phyloP scores from a whole-genome alignment of 805 yeast species.

The Yamadazyma tumulicola region DNA sequence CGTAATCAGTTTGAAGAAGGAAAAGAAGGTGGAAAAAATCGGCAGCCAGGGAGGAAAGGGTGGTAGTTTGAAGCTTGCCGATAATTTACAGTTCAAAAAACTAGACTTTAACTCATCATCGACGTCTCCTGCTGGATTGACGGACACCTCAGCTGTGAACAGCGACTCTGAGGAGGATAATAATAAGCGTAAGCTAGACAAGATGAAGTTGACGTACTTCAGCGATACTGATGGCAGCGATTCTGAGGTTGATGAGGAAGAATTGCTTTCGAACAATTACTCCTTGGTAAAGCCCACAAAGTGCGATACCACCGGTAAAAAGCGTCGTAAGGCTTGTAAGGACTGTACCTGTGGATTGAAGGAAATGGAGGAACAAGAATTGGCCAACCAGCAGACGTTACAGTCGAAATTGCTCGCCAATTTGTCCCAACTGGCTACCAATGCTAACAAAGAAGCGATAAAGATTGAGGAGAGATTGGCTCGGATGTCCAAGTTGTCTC shows the following conservation, averaged over 20 bases:
- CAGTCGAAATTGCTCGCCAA: constrained; percentile 43
- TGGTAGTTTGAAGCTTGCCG: not conserved
- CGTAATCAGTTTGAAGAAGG: constrained; percentile 31
- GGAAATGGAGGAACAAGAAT: constrained; percentile 76
- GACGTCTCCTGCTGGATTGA: constrained; percentile 28
- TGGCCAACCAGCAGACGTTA: constrained; percentile 35
- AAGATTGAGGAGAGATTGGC: constrained; percentile 50
- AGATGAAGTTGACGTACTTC: constrained; percentile 52
- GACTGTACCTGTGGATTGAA: constrained; percentile 97
- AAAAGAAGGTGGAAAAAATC: constrained; percentile 1
- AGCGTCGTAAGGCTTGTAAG: constrained; percentile 91
- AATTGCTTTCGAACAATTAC: constrained; percentile 25
- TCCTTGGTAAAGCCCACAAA: constrained; percentile 55
- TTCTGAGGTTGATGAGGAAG: constrained; percentile 33
- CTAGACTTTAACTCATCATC: too few relatives aligned
- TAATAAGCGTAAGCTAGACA: constrained; percentile 42
- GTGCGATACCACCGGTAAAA: constrained; percentile 53
- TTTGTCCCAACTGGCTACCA: constrained; percentile 38
- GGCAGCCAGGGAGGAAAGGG: not conserved
- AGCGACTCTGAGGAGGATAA: constrained; percentile 37
- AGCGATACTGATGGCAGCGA: constrained; percentile 53
- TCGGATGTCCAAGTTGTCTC: too few relatives aligned
- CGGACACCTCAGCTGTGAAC: constrained; percentile 44
- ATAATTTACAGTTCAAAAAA: constrained; percentile 3
- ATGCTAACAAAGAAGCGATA: constrained; percentile 52